A percentile compares a stretch with the other conserved stretches of the same genome.
phyloP scores from a whole-genome alignment of 1,284 basidiomycete genomes.

The Phellinidium pouzarii region DNA sequence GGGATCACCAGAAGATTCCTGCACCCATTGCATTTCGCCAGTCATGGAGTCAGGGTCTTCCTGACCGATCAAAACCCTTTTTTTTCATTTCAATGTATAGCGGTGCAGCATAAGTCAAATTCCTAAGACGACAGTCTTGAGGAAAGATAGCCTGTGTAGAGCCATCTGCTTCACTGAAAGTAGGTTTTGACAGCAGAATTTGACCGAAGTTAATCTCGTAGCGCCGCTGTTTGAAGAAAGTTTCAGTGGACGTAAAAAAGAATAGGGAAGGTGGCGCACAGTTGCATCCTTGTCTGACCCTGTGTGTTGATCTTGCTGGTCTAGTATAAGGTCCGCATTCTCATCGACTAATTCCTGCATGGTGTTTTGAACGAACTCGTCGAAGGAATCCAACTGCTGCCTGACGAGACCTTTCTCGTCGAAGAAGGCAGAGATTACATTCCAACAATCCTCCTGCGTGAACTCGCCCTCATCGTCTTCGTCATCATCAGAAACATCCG shows the following conservation, averaged over 20 bases:
- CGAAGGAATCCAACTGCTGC: slow-evolving; percentile 97
- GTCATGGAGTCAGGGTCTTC: slow-evolving; percentile 78
- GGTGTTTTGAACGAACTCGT: slow-evolving; percentile 99
- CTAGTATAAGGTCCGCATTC: slow-evolving; percentile 87
- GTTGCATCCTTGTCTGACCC: slow-evolving; percentile 72
- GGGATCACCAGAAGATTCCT: slow-evolving; percentile 58
- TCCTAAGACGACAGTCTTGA: slow-evolving; percentile 94
- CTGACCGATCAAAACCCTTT: slow-evolving; percentile 74
- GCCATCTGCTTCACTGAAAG: slow-evolving; percentile 93
- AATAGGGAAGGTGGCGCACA: slow-evolving; percentile 25
- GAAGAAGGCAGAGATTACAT: slow-evolving; percentile 94
- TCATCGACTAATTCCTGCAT: slow-evolving; percentile 99
- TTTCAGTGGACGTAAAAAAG: background rate
- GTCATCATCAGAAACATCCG: slow-evolving; percentile 49
- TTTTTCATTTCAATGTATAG: slow-evolving; percentile 96
- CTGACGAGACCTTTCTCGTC: slow-evolving; percentile 96
- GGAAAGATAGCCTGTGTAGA: slow-evolving; percentile 91
- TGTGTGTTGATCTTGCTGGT: slow-evolving; percentile 94
- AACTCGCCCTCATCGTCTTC: slow-evolving; percentile 70
- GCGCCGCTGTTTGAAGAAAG: slow-evolving; percentile 56
- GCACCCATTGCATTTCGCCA: slow-evolving; percentile 80
- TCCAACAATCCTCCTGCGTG: slow-evolving; percentile 94
- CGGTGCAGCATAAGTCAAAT: slow-evolving; percentile 93
- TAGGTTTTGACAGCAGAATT: slow-evolving; percentile 93
- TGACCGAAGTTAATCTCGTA: slow-evolving; percentile 98